Base-by-base conservation (phyloP, 2,329 filamentous ascomycete species). In the Claviceps sorghi region DNA sequence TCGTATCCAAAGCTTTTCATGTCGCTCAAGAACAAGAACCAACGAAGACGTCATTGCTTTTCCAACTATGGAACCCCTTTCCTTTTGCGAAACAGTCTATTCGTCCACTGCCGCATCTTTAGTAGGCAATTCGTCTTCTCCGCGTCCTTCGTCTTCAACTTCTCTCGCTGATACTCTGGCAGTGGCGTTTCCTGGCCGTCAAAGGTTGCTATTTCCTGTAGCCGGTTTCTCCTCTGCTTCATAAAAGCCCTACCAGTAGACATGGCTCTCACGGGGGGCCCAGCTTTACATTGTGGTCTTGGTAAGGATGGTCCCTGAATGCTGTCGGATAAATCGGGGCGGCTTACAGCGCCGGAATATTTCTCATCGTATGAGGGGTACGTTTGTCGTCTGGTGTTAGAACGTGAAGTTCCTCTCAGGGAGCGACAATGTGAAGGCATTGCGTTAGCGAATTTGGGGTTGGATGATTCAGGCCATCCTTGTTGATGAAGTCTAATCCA, bases 401-500 rank as follows among this genome's bases (percentile, higher is more conserved):
- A 41, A 29, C 30, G 17, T 19, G 34, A 22, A 8, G 53, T 54
- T 17, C 19, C 32, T 26, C 47, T 59, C 11, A 58, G 50, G 22
- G 55, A 58, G 19, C 64, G 60, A 50, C 60, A 57, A 43, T 62
- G 61, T 2, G 59, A 56, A 15, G 60, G 56, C 1, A 53, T 44
- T 5, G 57, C 52, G 15, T 58, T 59, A 4, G 64, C 55, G 50
- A 59, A 53, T 53, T 63, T 66, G 22, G 62, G 63, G 13, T 61
- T 61, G 15, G 59, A 64, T 3, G 60, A 60, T 3, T 56, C 59
- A n/a, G 65, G 65, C 65, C 66, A 69, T 22, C 64, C 67, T 26
- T 60, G 61, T 42, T 68, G 64, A 30, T 66, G 59, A 21, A 70
- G 62, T 46, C 63, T 64, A 47, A 70, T 59, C 67, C 67, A 70